Evolutionary conservation across 352 stramenopile species (phyloP), one percentile per base, ranked within the genome.

Genomic region (Peronospora farinosa): DNA sequence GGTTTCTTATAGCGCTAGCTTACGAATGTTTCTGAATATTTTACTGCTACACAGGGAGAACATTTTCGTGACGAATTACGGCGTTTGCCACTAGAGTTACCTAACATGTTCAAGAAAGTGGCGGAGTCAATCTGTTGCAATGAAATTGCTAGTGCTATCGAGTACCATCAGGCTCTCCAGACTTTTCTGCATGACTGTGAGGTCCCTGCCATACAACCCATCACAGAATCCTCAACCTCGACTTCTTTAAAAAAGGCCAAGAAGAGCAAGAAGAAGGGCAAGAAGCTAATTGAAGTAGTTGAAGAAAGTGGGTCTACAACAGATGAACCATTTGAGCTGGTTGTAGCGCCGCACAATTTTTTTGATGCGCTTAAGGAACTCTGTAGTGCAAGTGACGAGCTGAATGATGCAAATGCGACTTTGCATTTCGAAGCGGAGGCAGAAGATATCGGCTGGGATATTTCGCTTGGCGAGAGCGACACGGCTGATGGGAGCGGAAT

Each of bases 391-490:
- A 73, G 66, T n/a, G 63, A 84, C 31, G 40, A 62, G 15, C 13
- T 73, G 0, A 44, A 62, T 19, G 53, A 66, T 40, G 8, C 37
- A 0, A 31, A 50, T 5, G 15, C 41, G n/a, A 42, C 50, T 6
- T 39, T 79, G 1, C 61, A 86, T 47, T 83, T 83, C 45, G 74
- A 85, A 32, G 65, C 61, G 0, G 69, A 76, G 47, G 74, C 68
- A 15, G 68, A 64, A 13, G 73, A 87, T 32, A 85, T 90, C 47
- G 78, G 76, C 48, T 90, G 74, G 78, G 73, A 87, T 51, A 83
- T 88, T 25, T 82, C 77, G 17, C 45, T 82, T 17, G 72, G 78
- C 7, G 61, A 68, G 7, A 70, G 52, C 28, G 63, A 57, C 28
- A 51, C 59, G 4, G 52, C 41, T 35, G 51, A 71, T 38, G 54